Base-by-base conservation (phyloP, 202 grass and related monocot species). In the Zoysia matrella region DNA sequence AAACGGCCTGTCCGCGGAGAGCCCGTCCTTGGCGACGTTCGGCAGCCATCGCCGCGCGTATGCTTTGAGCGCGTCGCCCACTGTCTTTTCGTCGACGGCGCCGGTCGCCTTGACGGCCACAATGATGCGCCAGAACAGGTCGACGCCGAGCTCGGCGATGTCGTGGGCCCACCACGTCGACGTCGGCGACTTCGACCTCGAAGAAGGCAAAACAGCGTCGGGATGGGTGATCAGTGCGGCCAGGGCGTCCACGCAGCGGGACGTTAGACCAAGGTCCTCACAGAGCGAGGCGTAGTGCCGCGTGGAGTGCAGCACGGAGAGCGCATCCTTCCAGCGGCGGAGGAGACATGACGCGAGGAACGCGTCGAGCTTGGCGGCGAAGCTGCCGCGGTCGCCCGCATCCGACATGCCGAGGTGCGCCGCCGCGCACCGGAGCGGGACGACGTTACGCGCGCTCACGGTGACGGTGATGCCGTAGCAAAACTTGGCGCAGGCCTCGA, bases 41-140 rank as follows among this genome's bases (percentile, higher is more conserved):
- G 91, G 93, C 18, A 99, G 83, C 96, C 97, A 96, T 4, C 80
- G 80, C 7, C 80, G 80, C 41, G 97, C 85, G 58, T 96, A 99
- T 0, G 86, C 84, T 75, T 85, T 87, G 74, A 99, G 88, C 50
- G 97, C 97, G 63, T 96, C 93, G 6, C 93, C 97, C 46, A 96
- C 51, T 43, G 78, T 86, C 86, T 87, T 88, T 57, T 89, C 86
- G 30, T 89, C 46, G 4, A 99, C 97, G 64, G 66, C 60, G 3
- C 97, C 97, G 0, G 85, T 90, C 1, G 97, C 88, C 60, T 92
- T 99, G n/a, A 96, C 91, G 5, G 93, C 91, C 45, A 99, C 85
- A 89, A 96, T 96, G 80, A 99, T 82, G 63, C 97, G 84, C 97
- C 97, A 99, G 87, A 94, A 99, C 41, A 92, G 88, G 76, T 96